phyloP scores from a whole-genome alignment of 306 rosid genomes.

The Carpinus viminea region DNA sequence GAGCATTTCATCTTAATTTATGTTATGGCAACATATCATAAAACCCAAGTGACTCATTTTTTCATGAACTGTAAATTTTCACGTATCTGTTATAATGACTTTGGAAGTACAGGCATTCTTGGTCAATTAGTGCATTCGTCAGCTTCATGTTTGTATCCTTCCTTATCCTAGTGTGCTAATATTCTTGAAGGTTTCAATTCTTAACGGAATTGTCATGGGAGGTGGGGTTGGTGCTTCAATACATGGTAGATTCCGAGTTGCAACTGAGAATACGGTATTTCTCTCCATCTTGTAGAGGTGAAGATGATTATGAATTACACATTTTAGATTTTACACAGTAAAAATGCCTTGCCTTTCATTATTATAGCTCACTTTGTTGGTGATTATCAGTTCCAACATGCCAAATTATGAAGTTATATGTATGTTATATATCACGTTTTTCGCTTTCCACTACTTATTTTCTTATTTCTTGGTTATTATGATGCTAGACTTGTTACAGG shows the following conservation, averaged over 20 bases:
- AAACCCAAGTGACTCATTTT: conserved; percentile 86
- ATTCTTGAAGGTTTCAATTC: conserved; percentile 76
- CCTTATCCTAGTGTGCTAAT: conserved; percentile 27
- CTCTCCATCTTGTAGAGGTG: not conserved
- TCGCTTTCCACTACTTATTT: too few relatives aligned
- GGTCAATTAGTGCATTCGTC: conserved; percentile 12
- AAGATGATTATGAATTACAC: not conserved
- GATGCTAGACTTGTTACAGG: conserved; percentile 50
- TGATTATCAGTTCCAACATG: not conserved
- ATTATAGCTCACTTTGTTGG: not conserved
- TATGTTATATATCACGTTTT: too few relatives aligned
- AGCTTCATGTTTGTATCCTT: conserved; percentile 1
- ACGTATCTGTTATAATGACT: too few relatives aligned
- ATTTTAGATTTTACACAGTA: not conserved
- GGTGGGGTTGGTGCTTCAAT: conserved; percentile 95
- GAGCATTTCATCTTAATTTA: conserved; percentile 63
- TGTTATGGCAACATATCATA: conserved; percentile 83
- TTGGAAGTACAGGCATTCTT: conserved; percentile 22
- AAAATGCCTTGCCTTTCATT: not conserved
- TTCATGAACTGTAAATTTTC: too few relatives aligned
- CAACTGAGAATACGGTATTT: conserved; percentile 77
- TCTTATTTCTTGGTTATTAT: conserved; percentile 1
- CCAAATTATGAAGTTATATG: not conserved
- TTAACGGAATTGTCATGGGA: conserved; percentile 93
- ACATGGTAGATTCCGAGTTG: conserved; percentile 86